Evolutionary conservation across 2,329 filamentous ascomycete species (phyloP).

Genomic region (Aspergillus pseudotamarii): DNA sequence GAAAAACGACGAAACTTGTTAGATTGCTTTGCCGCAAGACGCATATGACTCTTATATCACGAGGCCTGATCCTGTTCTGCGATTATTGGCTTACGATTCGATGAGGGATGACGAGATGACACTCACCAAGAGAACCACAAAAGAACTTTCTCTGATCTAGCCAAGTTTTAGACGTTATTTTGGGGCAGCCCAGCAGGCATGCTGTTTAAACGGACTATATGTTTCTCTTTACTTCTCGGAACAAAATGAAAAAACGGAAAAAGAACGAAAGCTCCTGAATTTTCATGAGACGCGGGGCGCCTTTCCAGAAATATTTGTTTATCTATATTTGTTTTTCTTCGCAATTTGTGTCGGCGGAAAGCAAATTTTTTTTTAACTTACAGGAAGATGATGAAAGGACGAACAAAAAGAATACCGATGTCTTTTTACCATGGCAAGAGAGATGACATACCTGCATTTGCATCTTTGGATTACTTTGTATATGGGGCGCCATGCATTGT

Average conservation of each 20-base stretch:
- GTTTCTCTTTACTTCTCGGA: slow-evolving; percentile 31
- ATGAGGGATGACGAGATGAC: slow-evolving; percentile 53
- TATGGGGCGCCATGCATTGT: slow-evolving; percentile 10
- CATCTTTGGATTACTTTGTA: slow-evolving; percentile 29
- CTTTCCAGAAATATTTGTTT: slow-evolving; percentile 28
- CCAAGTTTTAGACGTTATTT: slow-evolving; percentile 46
- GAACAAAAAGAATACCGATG: slow-evolving; percentile 34
- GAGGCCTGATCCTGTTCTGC: slow-evolving; percentile 41
- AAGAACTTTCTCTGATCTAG: slow-evolving; percentile 44
- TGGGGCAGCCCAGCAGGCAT: slow-evolving; percentile 43
- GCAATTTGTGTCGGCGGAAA: slow-evolving; percentile 25
- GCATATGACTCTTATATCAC: slow-evolving; percentile 46
- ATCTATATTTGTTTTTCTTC: slow-evolving; percentile 17
- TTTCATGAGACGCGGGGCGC: slow-evolving; percentile 27
- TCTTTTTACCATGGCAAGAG: slow-evolving; percentile 34
- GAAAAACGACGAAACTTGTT: slow-evolving; percentile 37
- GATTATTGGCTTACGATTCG: slow-evolving; percentile 50
- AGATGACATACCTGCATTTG: slow-evolving; percentile 43
- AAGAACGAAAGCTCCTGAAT: slow-evolving; percentile 28
- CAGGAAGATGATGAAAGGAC: slow-evolving; percentile 40
- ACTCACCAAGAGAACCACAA: slow-evolving; percentile 42
- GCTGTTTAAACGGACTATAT: slow-evolving; percentile 34
- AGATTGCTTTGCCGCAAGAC: slow-evolving; percentile 45
- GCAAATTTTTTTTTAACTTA: slow-evolving; percentile 27
- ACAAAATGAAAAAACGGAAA: slow-evolving; percentile 33